A percentile compares a stretch with the other conserved stretches of the same genome.
Conservation (phyloP, 768 basidiomycete genomes). For the Phylloporus sp. region DNA sequence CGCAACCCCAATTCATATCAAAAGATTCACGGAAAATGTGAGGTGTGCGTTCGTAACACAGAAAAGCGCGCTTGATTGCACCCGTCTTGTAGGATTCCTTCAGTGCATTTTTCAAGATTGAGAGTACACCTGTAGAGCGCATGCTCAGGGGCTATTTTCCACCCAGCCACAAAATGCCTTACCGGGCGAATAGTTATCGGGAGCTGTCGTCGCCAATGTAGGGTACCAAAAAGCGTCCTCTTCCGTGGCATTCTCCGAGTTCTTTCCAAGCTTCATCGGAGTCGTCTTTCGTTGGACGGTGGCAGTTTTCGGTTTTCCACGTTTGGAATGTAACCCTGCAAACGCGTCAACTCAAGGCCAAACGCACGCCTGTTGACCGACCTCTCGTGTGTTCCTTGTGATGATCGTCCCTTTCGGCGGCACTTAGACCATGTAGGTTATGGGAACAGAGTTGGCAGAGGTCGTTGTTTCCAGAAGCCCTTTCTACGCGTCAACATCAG, state of each 20-base stretch:
- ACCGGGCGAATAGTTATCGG: conserved; percentile 64
- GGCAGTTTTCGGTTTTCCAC: conserved; percentile 15
- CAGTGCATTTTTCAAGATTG: conserved; percentile 55
- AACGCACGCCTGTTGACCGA: conserved; percentile 11
- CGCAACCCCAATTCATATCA: conserved; percentile 73
- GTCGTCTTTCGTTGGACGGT: background rate
- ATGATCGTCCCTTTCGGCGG: conserved; percentile 45
- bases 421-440: conserved; percentile 38
- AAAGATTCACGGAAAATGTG: conserved; percentile 56
- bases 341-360: background rate
- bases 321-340: conserved; percentile 11
- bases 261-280: conserved; percentile 6
- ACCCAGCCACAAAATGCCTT: conserved; percentile 30
- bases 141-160: conserved; percentile 13
- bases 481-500: conserved; percentile 3
- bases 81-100: conserved; percentile 49
- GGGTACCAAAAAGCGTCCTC: conserved; percentile 68
- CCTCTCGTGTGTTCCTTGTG: conserved; percentile 47
- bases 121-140: conserved; percentile 52
- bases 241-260: conserved; percentile 2
- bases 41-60: conserved; percentile 62
- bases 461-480: conserved; percentile 16
- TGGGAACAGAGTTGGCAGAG: conserved; percentile 51
- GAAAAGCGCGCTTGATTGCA: conserved; percentile 48
- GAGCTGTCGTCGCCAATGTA: conserved; percentile 40